These are phyloP conservation scores for Cladosporium oxysporum DNA, from an alignment of 2,329 filamentous ascomycete genomes.

Conservation along the genomic window DNA sequence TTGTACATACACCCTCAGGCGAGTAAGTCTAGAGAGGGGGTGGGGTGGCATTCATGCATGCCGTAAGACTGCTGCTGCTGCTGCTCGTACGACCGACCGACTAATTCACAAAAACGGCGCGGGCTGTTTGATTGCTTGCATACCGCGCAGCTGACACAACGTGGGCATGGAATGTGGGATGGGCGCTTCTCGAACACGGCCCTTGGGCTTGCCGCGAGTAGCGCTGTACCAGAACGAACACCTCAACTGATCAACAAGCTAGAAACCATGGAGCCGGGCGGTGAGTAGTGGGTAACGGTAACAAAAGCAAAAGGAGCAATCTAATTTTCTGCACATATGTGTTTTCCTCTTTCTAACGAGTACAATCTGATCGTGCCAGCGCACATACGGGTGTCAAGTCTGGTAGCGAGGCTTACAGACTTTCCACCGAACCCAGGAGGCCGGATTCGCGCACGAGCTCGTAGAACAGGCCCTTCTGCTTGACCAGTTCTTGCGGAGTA, in stretches of 20 bases:
- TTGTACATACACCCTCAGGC: not conserved
- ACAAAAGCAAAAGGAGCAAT: conserved; percentile 1
- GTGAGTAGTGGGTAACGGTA: not conserved
- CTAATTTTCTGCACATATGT: not conserved
- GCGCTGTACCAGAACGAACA: not conserved
- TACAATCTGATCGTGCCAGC: conserved; percentile 11
- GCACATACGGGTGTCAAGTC: not conserved
- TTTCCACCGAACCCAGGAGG: conserved; percentile 55
- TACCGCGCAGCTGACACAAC: conserved; percentile 15
- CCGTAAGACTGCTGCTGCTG: not conserved
- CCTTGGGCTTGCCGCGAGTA: not conserved
- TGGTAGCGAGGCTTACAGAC: conserved; percentile 10
- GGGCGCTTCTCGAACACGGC: conserved; percentile 6
- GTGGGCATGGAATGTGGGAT: conserved; percentile 18
- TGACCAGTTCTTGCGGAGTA: conserved; percentile 75
- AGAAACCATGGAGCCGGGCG: not conserved
- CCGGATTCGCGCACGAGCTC: conserved; percentile 90
- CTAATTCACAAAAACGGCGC: not conserved
- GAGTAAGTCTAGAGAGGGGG: not conserved
- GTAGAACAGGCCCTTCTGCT: conserved; percentile 77
- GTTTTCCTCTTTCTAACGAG: not conserved
- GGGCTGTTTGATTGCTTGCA: conserved; percentile 3
- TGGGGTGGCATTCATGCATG: conserved; percentile 8
- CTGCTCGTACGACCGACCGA: not conserved
- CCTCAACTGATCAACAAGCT: not conserved